Evolutionary conservation across 177 flowering plant species (phyloP), one percentile per base, ranked within the genome.

Genomic region (Telopea speciosissima): DNA sequence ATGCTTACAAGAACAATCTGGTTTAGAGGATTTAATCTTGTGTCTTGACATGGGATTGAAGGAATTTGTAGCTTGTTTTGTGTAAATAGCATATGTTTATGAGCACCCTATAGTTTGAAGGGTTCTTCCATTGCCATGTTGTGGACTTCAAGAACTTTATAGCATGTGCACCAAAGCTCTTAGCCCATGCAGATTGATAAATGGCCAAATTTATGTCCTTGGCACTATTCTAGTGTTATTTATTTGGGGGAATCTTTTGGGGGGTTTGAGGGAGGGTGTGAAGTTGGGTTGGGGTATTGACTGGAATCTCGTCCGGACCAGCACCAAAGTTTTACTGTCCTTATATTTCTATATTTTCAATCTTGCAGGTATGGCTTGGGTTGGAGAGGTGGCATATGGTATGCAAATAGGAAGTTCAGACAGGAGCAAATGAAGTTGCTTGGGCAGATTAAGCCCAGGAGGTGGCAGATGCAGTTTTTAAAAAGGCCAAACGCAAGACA

Each of bases 391-490:
- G 98, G 98, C 66, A 85, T 45, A 70, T 88, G 96, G 97, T 85
- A 80, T 78, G 87, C 90, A 24, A 80, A 78, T 54, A 73, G 76
- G 74, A 81, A 86, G 76, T 88, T 86, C 76, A 85, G 81, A 75
- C 89, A 67, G 73, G 99, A 95, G 75, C 94, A 95, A 81, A 75
- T 84, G 88, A 90, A 87, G 77, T 72, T 85, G 72, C 68, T 87
- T 9, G 96, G 92, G 22, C 89, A 85, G 72, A 75, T 83, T 45
- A 89, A 86, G 69, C 91, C 97, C 28, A 78, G 59, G 69, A 80
- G 81, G 73, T 89, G 92, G 92, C 89, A 82, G 64, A 70, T 84
- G 42, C 82, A 74, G 62, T 80, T 81, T 78, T 79, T 88, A 33
- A 73, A 76, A 72, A 83, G 86, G 70, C 80, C 79, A 40, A 63